phyloP scores from a whole-genome alignment of 2,329 filamentous ascomycete genomes.

The Aspergillus aculeatinus region DNA sequence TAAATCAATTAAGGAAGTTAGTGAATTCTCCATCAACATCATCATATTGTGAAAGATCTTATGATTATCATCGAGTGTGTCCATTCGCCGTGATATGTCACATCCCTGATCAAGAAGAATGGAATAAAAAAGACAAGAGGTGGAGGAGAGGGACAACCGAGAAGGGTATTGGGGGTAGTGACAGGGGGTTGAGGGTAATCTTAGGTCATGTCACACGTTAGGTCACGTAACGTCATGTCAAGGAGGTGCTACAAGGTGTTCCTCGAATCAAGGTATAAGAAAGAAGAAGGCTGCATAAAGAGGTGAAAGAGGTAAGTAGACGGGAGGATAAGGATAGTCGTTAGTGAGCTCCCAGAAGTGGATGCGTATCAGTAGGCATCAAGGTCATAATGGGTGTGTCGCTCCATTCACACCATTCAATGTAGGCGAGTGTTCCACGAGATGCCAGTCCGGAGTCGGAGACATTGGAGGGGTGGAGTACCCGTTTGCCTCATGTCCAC shows the following conservation, averaged over 20 bases:
- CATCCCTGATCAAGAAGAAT: background rate
- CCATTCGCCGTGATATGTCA: constrained; percentile 5
- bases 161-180: background rate
- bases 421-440: background rate
- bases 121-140: background rate
- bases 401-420: background rate
- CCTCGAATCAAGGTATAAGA: background rate
- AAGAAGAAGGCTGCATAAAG: background rate
- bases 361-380: background rate
- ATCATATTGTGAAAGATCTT: background rate
- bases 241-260: background rate
- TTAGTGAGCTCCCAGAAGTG: background rate
- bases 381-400: background rate
- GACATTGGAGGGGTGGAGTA: background rate
- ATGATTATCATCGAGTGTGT: background rate
- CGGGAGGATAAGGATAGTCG: background rate
- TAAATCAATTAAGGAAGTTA: background rate
- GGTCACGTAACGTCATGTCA: background rate
- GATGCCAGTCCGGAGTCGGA: background rate
- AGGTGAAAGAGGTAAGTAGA: background rate
- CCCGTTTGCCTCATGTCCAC: background rate
- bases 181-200: background rate
- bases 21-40: background rate
- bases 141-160: background rate
- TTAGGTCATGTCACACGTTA: background rate